Conservation (phyloP, 805 yeast species). For the Wickerhamiella australiensis region DNA sequence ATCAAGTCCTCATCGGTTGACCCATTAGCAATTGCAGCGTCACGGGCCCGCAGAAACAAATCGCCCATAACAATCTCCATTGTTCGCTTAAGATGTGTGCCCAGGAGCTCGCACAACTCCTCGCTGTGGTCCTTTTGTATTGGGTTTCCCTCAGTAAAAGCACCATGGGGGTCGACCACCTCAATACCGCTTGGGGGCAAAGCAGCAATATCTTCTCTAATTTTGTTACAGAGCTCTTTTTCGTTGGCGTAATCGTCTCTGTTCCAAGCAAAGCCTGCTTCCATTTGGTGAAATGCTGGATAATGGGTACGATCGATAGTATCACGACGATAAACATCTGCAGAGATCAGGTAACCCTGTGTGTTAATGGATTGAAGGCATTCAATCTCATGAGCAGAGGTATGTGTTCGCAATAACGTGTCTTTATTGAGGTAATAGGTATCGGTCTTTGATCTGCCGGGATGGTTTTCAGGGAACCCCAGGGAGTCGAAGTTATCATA, state of each 20-base stretch:
- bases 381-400: constrained; percentile 91
- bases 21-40: constrained; percentile 50
- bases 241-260: constrained; percentile 34
- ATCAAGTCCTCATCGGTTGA: constrained; percentile 46
- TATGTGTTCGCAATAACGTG: constrained; percentile 74
- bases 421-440: constrained; percentile 77
- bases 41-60: constrained; percentile 58
- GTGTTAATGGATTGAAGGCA: constrained; percentile 57
- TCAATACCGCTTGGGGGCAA: constrained; percentile 57
- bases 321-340: constrained; percentile 92
- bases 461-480: constrained; percentile 86
- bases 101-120: constrained; percentile 54
- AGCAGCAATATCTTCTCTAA: constrained; percentile 46
- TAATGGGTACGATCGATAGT: constrained; percentile 93
- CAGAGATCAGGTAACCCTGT: constrained; percentile 84
- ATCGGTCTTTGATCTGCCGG: constrained; percentile 84
- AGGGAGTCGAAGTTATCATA: constrained; percentile 81
- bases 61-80: constrained; percentile 71
- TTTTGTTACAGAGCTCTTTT: constrained; percentile 32
- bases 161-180: constrained; percentile 63
- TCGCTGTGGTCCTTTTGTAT: constrained; percentile 67
- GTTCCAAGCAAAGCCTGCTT: constrained; percentile 85
- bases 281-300: constrained; percentile 96
- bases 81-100: constrained; percentile 72
- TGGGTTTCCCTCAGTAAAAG: constrained; percentile 53